Base-by-base conservation (phyloP, 495 filamentous ascomycete genomes). In the Arthonia radiata region DNA sequence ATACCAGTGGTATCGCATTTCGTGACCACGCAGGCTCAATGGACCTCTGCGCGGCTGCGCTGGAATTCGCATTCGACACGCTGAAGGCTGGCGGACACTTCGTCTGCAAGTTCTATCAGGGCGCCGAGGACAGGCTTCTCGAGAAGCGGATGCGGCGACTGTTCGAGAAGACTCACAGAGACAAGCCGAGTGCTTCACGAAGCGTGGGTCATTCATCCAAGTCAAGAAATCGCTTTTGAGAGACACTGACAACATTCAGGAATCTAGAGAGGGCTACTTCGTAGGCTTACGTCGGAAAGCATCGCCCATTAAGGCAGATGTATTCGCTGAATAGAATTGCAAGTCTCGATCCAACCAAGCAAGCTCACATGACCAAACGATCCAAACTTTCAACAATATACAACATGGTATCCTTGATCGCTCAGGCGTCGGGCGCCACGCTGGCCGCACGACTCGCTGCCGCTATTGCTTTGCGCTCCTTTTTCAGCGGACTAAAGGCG, bases 51-150 rank as follows among this genome's bases (percentile, higher is more conserved):
- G 52, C 59, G 31, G 74, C 81, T 26, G 83, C 86, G 4, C 54
- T 97, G 14, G 47, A 56, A 15, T 97, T 97, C 47, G 61, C 67
- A 24, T 70, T 68, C 39, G 77, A 90, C 37, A 80, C 77, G 6
- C 57, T 97, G n/a, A 70, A 64, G 36, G 46, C 58, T 13, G 71
- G 71, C 23, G 86, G 86, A 0, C 70, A 83, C 43, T 90, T 97
- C 37, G 61, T 97, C 17, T 94, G 86, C 57, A 97, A 97, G 50
- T 94, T 91, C 47, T 97, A 94, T 46, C 76, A 83, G 42, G 86
- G 86, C 3, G 43, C 56, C 3, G 79, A 92, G 37, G 81, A 93
- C 41, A 77, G 72, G 48, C 53, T 51, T 3, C 43, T 97, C 13
- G 78, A 91, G 49, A 49, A 42, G 31, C 55, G 61, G 34, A 52